Evolutionary conservation across 78 protist species (phyloP).

Genomic region (Polysphondylium violaceum): DNA sequence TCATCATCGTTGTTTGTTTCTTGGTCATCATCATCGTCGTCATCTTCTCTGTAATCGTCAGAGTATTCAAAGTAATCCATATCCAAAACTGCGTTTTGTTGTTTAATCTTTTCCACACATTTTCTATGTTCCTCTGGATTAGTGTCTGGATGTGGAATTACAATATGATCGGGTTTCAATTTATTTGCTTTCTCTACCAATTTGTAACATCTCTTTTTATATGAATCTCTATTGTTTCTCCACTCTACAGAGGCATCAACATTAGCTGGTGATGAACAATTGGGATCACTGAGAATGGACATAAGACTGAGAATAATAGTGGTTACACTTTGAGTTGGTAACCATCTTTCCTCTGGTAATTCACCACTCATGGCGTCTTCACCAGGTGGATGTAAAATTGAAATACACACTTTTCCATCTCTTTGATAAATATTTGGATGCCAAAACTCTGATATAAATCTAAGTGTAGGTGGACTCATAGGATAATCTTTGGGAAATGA

Average conservation of each 20-base stretch:
- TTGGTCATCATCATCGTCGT: conserved; percentile 40
- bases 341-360: conserved; percentile 89
- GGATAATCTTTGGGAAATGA: conserved; percentile 81
- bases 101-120: conserved; percentile 70
- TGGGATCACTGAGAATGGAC: conserved; percentile 90
- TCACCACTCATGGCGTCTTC: conserved; percentile 69
- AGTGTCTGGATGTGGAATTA: conserved; percentile 83
- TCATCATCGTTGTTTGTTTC: conserved; percentile 3
- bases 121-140: conserved; percentile 77
- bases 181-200: conserved; percentile 56
- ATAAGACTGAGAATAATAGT: conserved; percentile 88
- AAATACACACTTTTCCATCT: conserved; percentile 92
- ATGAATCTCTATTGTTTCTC: conserved; percentile 32
- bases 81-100: conserved; percentile 26
- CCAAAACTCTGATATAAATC: conserved; percentile 85
- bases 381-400: conserved; percentile 93
- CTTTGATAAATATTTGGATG: conserved; percentile 90
- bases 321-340: conserved; percentile 88
- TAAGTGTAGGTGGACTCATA: conserved; percentile 84
- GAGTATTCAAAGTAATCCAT: conserved; percentile 33
- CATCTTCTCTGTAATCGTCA: conserved; percentile 37
- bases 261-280: conserved; percentile 92
- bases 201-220: conserved; percentile 45
- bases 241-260: conserved; percentile 88
- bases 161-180: conserved; percentile 56